These are phyloP conservation scores for Aspergillus sp. DNA, from an alignment of 2,329 filamentous ascomycete genomes.

Conservation along the genomic window DNA sequence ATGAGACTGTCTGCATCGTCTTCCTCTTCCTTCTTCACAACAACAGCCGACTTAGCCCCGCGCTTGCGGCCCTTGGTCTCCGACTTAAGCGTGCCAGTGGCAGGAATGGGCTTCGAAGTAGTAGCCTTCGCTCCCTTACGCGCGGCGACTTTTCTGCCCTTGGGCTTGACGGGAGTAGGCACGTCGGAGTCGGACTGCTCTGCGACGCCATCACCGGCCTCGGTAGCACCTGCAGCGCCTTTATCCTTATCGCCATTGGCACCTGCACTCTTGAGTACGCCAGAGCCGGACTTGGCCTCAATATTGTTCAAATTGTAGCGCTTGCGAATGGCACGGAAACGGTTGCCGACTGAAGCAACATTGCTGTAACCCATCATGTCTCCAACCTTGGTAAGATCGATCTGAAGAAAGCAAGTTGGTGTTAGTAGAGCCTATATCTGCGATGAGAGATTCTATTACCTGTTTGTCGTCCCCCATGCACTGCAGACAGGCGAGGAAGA, in stretches of 20 bases:
- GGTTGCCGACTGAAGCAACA: conserved; percentile 29
- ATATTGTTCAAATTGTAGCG: conserved; percentile 26
- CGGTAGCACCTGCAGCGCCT: not conserved
- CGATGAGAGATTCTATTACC: conserved; percentile 9
- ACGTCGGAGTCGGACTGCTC: not conserved
- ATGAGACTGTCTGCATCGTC: not conserved
- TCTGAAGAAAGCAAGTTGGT: conserved; percentile 13
- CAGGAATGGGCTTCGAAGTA: conserved; percentile 21
- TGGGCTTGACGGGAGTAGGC: not conserved
- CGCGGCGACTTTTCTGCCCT: conserved; percentile 8
- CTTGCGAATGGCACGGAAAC: conserved; percentile 29
- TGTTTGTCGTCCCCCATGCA: conserved; percentile 20
- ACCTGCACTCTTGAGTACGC: not conserved
- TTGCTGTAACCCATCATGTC: conserved; percentile 30
- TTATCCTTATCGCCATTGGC: not conserved
- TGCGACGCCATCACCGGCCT: not conserved
- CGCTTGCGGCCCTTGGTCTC: conserved; percentile 1
- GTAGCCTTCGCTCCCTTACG: conserved; percentile 23
- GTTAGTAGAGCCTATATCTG: not conserved
- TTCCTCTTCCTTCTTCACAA: not conserved
- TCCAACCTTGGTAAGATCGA: conserved; percentile 30
- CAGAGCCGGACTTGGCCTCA: conserved; percentile 11
- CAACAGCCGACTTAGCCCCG: not conserved
- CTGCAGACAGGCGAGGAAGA: conserved; percentile 31
- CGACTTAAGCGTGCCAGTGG: conserved; percentile 9